phyloP scores from a whole-genome alignment of 2,329 filamentous ascomycete species.

The Aquanectria penicillioides region DNA sequence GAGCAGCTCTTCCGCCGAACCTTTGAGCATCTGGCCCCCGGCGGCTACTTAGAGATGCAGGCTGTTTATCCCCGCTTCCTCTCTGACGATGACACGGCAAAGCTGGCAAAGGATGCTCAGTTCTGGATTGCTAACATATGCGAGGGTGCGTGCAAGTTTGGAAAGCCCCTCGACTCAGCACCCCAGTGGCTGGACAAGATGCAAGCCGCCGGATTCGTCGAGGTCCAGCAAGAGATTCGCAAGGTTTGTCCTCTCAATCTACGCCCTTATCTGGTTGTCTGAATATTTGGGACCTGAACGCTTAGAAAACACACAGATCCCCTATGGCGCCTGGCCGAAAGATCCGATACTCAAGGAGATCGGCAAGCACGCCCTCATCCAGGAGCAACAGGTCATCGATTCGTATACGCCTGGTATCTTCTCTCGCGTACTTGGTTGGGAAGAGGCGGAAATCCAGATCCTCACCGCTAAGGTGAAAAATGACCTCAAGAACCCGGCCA shows the following conservation, averaged over 20 bases:
- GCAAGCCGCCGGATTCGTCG: neutral
- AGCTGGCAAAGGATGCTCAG: neutral
- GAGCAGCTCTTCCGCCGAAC: neutral
- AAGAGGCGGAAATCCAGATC: conserved; percentile 23
- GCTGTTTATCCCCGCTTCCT: neutral
- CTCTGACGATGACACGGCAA: neutral
- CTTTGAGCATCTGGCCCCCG: neutral
- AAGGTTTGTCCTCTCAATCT: neutral
- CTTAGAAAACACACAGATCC: conserved; percentile 2
- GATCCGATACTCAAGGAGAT: conserved; percentile 22
- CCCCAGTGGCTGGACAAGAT: neutral
- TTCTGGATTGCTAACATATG: neutral
- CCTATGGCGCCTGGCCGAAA: conserved; percentile 19
- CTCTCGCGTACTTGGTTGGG: conserved; percentile 29
- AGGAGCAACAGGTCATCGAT: conserved; percentile 24
- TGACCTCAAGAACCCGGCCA: conserved; percentile 21
- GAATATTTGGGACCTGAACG: too few relatives aligned
- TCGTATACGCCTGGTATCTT: conserved; percentile 28
- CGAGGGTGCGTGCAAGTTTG: neutral
- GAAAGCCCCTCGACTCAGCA: neutral
- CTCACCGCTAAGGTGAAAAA: conserved; percentile 31
- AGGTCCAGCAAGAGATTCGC: neutral
- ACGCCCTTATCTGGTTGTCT: neutral
- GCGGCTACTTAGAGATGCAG: neutral
- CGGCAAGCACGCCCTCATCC: conserved; percentile 19